Evolutionary conservation across 306 rosid genomes (phyloP).

Genomic region (Casuarina cunninghamiana): DNA sequence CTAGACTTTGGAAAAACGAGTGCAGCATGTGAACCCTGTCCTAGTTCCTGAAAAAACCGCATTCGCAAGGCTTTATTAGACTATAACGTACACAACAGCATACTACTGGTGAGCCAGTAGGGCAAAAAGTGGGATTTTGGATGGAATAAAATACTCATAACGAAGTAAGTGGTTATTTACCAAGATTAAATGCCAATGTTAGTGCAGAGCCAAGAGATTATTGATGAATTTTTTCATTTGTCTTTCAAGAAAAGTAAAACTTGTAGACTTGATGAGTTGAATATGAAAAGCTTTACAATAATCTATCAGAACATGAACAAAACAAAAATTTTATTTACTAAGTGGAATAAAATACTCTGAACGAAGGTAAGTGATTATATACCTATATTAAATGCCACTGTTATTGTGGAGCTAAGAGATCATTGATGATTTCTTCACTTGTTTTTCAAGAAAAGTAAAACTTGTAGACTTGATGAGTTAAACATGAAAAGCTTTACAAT

Average conservation of each 20-base stretch:
- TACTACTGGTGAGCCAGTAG: neutral
- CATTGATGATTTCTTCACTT: too few species aligned
- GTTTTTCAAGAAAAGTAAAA: too few species aligned
- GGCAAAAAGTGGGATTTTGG: neutral
- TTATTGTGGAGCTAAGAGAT: too few species aligned
- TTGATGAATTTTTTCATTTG: too few species aligned
- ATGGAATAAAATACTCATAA: neutral
- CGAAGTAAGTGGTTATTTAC: neutral
- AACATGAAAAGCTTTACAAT: too few species aligned
- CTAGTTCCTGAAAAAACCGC: neutral
- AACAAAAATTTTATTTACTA: too few species aligned
- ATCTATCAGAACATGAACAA: too few species aligned
- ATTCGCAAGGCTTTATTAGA: neutral
- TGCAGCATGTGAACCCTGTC: neutral
- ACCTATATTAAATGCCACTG: neutral
- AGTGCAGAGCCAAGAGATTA: too few species aligned
- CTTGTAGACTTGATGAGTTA: too few species aligned
- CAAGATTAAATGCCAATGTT: neutral
- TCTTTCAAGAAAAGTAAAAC: too few species aligned
- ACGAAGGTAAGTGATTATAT: neutral
- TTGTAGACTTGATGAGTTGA: too few species aligned
- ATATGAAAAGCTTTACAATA: too few species aligned
- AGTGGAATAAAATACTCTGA: neutral
- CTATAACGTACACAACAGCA: neutral
- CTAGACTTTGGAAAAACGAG: neutral